Evolutionary conservation across 176 grass and related monocot species (phyloP).

Genomic region (Carex kokanica): DNA sequence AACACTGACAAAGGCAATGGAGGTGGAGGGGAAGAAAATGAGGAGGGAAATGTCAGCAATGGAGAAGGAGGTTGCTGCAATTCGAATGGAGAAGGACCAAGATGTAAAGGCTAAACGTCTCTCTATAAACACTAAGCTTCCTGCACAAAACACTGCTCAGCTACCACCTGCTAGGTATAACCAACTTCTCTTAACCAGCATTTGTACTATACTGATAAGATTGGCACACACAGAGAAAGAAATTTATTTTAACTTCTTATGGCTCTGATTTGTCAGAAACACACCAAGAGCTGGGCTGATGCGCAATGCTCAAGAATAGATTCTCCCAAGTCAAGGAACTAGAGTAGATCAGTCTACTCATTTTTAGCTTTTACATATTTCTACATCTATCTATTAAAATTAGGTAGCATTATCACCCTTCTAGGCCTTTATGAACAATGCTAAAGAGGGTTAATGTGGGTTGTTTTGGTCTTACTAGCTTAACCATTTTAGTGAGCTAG

Average conservation of each 20-base stretch:
- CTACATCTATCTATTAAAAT: conserved; percentile 20
- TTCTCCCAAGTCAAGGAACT: background rate
- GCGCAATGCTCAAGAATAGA: conserved; percentile 24
- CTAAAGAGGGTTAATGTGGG: background rate
- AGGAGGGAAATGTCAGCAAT: conserved; percentile 74
- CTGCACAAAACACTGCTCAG: conserved; percentile 47
- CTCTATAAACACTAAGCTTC: conserved; percentile 39
- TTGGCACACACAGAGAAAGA: background rate
- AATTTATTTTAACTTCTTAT: background rate
- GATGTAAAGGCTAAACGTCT: conserved; percentile 63
- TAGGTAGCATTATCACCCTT: conserved; percentile 20
- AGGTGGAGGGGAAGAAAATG: conserved; percentile 90
- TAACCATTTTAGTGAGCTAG: conserved; percentile 33
- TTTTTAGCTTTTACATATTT: background rate
- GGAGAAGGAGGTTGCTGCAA: conserved; percentile 79
- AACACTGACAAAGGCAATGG: conserved; percentile 89
- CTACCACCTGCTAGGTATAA: conserved; percentile 56
- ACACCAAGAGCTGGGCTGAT: conserved; percentile 27
- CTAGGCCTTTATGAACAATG: conserved; percentile 19
- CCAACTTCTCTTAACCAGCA: background rate
- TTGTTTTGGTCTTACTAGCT: conserved; percentile 23
- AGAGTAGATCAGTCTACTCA: conserved; percentile 6
- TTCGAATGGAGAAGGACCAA: conserved; percentile 77
- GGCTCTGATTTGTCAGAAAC: conserved; percentile 7
- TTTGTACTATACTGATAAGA: background rate